Evolutionary conservation across 345 rosid species (phyloP), one percentile per base, ranked within the genome.

Genomic region (Acer negundo): DNA sequence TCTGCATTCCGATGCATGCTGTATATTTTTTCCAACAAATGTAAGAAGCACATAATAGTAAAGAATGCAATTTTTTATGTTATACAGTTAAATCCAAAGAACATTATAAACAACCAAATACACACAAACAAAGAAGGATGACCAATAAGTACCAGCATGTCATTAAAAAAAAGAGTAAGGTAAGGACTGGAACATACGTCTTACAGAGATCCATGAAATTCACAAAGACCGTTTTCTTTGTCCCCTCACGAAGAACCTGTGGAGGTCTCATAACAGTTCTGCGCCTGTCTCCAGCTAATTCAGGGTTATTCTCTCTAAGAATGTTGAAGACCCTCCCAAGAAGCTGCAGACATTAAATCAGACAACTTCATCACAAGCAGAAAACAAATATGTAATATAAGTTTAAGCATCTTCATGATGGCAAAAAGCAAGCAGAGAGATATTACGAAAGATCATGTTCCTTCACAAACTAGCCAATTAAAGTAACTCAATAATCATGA

Each of bases 231-330:
- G 98, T 94, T 82, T 97, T 97, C 97, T 93, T 97, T 77, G 99
- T 97, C 28, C 99, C 99, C 78, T 97, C 99, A 75, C 97, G 97
- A 70, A 94, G 97, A 76, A 97, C 98, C 81, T 97, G 97, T 10
- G 97, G 99, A 61, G 97, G 97, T 87, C 98, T 90, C 98, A 94
- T 94, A 70, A 93, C 97, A 67, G 98, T 96, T 82, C 98, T 92
- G 23, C 97, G 93, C 87, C 95, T 90, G 86, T 96, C 99, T 73
- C 98, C 97, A 7, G 97, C 93, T 77, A 97, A 96, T 85, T 97
- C 97, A 2, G 98, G 97, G 71, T 94, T 94, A 53, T 97, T 87
- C 88, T 97, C 99, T 68, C 92, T 93, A 49, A 94, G 93, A 86
- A 92, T 92, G 87, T 89, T 91, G 74, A 90, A 93, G 63, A 93